A percentile compares a stretch with the other conserved stretches of the same genome.
These are phyloP conservation scores for Lipomyces orientalis DNA, from an alignment of 805 yeast species.

Conservation along the genomic window DNA sequence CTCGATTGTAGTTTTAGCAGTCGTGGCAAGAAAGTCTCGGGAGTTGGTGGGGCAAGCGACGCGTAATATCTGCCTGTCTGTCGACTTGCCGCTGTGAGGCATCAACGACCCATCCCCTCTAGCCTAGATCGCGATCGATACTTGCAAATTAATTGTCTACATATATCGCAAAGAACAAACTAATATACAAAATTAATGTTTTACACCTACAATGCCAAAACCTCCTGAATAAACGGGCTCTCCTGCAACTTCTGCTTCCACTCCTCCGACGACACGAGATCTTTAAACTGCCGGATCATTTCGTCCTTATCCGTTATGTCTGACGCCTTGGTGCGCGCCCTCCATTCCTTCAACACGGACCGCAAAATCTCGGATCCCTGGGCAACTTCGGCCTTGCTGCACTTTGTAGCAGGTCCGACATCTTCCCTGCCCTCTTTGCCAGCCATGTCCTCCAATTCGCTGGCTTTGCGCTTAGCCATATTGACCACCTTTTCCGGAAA, in stretches of 20 bases:
- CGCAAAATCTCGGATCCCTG: slow-evolving; percentile 59
- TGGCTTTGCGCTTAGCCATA: slow-evolving; percentile 95
- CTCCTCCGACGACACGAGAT: slow-evolving; percentile 22
- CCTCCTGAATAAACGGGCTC: slow-evolving; percentile 28
- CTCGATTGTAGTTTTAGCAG: not conserved
- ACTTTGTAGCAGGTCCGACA: slow-evolving; percentile 54
- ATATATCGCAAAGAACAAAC: not conserved
- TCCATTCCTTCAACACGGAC: slow-evolving; percentile 52
- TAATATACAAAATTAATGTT: not conserved
- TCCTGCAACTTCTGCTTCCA: slow-evolving; percentile 21
- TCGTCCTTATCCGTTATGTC: slow-evolving; percentile 15
- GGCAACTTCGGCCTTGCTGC: slow-evolving; percentile 57
- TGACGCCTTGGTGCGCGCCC: slow-evolving; percentile 7
- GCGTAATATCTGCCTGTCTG: no score
- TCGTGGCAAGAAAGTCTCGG: no score
- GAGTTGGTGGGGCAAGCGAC: no score
- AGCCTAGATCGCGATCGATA: not conserved
- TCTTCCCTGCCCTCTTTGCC: slow-evolving; percentile 47
- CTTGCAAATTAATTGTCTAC: not conserved
- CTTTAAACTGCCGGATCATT: slow-evolving; percentile 27
- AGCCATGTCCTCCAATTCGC: slow-evolving; percentile 74
- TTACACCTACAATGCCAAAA: slow-evolving; percentile 19
- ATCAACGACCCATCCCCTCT: no score
- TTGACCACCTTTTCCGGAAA: slow-evolving; percentile 87
- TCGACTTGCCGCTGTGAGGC: no score